These are phyloP conservation scores for Apiotrichum sp. DNA, from an alignment of 1,284 basidiomycete genomes.

Conservation along the genomic window DNA sequence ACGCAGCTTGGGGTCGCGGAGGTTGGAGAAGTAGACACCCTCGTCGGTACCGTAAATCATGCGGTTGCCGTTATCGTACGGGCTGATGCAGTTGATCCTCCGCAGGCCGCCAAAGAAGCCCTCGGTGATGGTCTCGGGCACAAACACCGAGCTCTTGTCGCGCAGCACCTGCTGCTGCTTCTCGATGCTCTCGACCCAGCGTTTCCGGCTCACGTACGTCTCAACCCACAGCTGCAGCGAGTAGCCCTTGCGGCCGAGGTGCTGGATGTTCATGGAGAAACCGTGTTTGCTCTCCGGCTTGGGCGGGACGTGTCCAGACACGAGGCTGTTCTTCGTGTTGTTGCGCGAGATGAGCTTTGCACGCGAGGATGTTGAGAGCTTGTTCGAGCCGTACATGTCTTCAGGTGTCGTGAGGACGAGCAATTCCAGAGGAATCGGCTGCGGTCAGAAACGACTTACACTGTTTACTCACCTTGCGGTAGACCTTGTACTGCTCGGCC, in stretches of 20 bases:
- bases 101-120: slow-evolving; percentile 77
- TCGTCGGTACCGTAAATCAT: slow-evolving; percentile 96
- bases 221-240: slow-evolving; percentile 88
- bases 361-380: slow-evolving; percentile 38
- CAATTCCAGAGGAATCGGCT: slow-evolving; percentile 92
- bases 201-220: slow-evolving; percentile 76
- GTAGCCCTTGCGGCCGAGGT: slow-evolving; percentile 90
- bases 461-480: slow-evolving; percentile 65
- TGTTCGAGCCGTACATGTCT: slow-evolving; percentile 52
- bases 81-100: slow-evolving; percentile 89
- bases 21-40: slow-evolving; percentile 88
- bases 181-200: slow-evolving; percentile 90
- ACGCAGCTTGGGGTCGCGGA: slow-evolving; percentile 63
- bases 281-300: slow-evolving; percentile 76
- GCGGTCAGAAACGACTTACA: slow-evolving; percentile 33
- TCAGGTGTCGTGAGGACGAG: slow-evolving; percentile 78
- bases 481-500: slow-evolving; percentile 85
- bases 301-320: slow-evolving; percentile 29
- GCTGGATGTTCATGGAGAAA: slow-evolving; percentile 85
- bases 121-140: slow-evolving; percentile 76
- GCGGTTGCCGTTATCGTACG: slow-evolving; percentile 79
- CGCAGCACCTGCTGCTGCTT: slow-evolving; percentile 82
- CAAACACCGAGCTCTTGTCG: slow-evolving; percentile 81
- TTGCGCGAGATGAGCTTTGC: slow-evolving; percentile 42
- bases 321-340: slow-evolving; percentile 12